phyloP scores from a whole-genome alignment of 139 green algal genomes.

The Axilococcus clingmanii region DNA sequence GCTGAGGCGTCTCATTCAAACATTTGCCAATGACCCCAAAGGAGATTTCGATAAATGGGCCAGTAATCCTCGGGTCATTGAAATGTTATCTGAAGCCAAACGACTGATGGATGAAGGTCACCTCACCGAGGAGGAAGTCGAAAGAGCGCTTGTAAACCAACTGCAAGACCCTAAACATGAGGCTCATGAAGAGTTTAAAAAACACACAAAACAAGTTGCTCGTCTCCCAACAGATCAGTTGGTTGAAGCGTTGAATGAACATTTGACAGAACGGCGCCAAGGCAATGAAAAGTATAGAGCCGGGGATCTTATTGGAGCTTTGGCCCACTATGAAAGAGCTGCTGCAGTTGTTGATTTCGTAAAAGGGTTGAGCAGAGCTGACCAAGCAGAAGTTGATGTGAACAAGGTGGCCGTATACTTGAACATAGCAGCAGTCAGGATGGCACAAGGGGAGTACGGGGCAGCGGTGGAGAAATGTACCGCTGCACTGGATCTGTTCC shows the following conservation, averaged over 20 bases:
- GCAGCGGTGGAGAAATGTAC: slow-evolving; percentile 22
- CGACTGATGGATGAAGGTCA: slow-evolving; percentile 42
- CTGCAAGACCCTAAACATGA: slow-evolving; percentile 20
- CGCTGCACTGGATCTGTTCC: slow-evolving; percentile 29
- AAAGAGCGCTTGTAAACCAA: slow-evolving; percentile 28
- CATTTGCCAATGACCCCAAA: slow-evolving; percentile 46
- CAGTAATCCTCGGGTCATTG: slow-evolving; percentile 37
- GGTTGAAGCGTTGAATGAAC: slow-evolving; percentile 60
- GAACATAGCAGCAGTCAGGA: slow-evolving; percentile 49
- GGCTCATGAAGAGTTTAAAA: slow-evolving; percentile 23
- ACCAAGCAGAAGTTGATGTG: slow-evolving; percentile 39
- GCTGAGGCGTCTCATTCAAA: slow-evolving; percentile 44
- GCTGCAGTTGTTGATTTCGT: slow-evolving; percentile 44
- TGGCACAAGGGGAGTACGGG: slow-evolving; percentile 31
- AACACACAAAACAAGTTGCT: slow-evolving; percentile 12
- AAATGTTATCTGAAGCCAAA: slow-evolving; percentile 46
- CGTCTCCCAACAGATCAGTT: slow-evolving; percentile 47
- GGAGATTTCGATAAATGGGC: slow-evolving; percentile 55
- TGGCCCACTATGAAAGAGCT: slow-evolving; percentile 46
- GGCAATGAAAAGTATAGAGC: slow-evolving; percentile 40
- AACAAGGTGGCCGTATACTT: slow-evolving; percentile 39
- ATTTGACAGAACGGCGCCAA: slow-evolving; percentile 43
- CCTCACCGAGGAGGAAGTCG: slow-evolving; percentile 46
- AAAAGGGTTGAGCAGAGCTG: slow-evolving; percentile 23
- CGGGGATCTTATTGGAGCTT: slow-evolving; percentile 22